These are phyloP conservation scores for Aspergillus bridgeri DNA, from an alignment of 495 filamentous ascomycete genomes.

Conservation along the genomic window DNA sequence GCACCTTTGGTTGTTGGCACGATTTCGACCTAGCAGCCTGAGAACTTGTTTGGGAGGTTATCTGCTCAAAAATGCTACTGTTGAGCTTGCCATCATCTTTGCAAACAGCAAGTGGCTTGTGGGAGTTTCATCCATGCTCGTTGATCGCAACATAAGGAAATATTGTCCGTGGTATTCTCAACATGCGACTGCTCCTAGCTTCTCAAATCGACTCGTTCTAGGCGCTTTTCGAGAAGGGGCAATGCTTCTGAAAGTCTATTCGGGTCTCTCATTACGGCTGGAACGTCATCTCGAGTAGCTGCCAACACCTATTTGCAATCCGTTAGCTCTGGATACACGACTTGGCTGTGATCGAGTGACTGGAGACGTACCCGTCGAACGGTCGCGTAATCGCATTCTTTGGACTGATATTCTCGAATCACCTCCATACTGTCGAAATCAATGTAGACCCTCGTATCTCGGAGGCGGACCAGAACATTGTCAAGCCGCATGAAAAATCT, in stretches of 20 bases:
- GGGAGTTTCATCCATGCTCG: not conserved
- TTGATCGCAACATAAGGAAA: not conserved
- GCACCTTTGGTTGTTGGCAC: not conserved
- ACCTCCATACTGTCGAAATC: slow-evolving; percentile 82
- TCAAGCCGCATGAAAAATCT: slow-evolving; percentile 95
- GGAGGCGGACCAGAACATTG: slow-evolving; percentile 76
- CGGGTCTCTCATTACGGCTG: slow-evolving; percentile 76
- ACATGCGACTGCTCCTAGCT: not conserved
- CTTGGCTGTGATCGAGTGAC: not conserved
- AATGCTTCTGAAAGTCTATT: slow-evolving; percentile 73
- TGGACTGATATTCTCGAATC: slow-evolving; percentile 81
- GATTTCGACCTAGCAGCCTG: not conserved
- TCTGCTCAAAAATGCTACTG: too few relatives aligned
- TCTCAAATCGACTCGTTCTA: slow-evolving; percentile 39
- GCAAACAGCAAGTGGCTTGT: not conserved
- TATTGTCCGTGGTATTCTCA: not conserved
- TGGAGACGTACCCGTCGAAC: slow-evolving; percentile 62
- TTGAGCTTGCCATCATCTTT: not conserved
- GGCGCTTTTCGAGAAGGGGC: slow-evolving; percentile 59
- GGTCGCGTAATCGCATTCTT: slow-evolving; percentile 73
- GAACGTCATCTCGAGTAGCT: slow-evolving; percentile 68
- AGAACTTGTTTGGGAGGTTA: not conserved
- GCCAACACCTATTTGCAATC: slow-evolving; percentile 57
- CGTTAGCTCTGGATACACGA: slow-evolving; percentile 10
- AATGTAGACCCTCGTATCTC: slow-evolving; percentile 89